phyloP scores from a whole-genome alignment of 306 rosid species.

The Trichosanthes truncata region DNA sequence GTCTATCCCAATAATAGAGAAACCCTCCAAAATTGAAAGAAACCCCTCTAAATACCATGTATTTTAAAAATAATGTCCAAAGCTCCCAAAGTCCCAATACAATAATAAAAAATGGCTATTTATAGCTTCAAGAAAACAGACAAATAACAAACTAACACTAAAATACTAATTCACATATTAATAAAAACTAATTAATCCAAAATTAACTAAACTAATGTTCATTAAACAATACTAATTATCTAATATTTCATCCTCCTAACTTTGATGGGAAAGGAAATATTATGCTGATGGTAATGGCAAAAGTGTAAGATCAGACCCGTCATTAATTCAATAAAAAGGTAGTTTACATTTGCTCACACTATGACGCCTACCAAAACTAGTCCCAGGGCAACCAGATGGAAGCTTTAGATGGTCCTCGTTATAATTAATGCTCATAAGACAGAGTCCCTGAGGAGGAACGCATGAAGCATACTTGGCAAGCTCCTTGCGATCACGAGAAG shows the following conservation, averaged over 20 bases:
- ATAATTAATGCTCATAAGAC: conserved; percentile 59
- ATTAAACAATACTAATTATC: not conserved
- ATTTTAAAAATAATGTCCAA: not conserved
- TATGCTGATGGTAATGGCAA: not conserved
- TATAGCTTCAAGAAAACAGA: not conserved
- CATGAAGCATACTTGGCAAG: conserved; percentile 64
- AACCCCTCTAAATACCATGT: not conserved
- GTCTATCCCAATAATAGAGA: too few relatives aligned
- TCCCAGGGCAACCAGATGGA: conserved; percentile 48
- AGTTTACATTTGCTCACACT: conserved; percentile 66
- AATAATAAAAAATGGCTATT: not conserved
- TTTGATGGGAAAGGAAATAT: too few relatives aligned
- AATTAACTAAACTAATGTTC: too few relatives aligned
- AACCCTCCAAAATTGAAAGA: not conserved
- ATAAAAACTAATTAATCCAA: not conserved
- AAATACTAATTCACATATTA: not conserved
- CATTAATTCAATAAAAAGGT: conserved; percentile 38
- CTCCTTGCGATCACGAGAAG: conserved; percentile 64
- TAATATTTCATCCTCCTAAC: not conserved
- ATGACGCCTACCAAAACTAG: conserved; percentile 71
- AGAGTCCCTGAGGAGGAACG: conserved; percentile 81
- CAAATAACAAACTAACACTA: not conserved
- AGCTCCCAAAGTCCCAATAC: not conserved
- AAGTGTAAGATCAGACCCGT: not conserved
- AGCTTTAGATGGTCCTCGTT: conserved; percentile 57